These are phyloP conservation scores for Gremmenia infestans DNA, from an alignment of 2,329 filamentous ascomycete genomes.

Conservation along the genomic window DNA sequence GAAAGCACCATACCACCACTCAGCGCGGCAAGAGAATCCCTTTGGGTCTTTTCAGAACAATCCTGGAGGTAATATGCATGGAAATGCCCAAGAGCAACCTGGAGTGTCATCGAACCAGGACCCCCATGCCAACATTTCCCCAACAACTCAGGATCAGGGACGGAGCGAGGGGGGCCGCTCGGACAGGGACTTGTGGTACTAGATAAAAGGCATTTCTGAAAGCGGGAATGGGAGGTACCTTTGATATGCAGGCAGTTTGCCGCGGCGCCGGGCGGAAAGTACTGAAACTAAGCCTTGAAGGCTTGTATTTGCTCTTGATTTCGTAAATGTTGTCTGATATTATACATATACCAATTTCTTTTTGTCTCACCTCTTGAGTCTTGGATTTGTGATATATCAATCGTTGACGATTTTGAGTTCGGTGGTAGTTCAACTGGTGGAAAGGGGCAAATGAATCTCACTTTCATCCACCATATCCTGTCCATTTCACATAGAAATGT, in stretches of 20 bases:
- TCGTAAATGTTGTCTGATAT: too few species aligned
- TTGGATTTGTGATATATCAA: too few species aligned
- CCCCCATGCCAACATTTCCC: neutral
- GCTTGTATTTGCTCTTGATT: neutral
- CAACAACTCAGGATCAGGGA: neutral
- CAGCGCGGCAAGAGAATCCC: slow-evolving; percentile 12
- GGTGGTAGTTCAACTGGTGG: too few species aligned
- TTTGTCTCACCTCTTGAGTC: too few species aligned
- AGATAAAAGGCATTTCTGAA: neutral
- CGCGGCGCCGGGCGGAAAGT: neutral
- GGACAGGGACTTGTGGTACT: slow-evolving; percentile 8
- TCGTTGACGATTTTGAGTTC: too few species aligned
- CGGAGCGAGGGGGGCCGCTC: neutral
- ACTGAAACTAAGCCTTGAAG: neutral
- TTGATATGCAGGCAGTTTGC: neutral
- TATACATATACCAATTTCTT: too few species aligned
- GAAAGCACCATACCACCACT: slow-evolving; percentile 12
- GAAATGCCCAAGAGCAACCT: neutral
- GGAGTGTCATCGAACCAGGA: neutral
- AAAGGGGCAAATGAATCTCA: too few species aligned
- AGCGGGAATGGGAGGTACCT: neutral
- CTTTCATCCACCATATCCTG: too few species aligned
- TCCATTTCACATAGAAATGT: too few species aligned
- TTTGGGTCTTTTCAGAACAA: neutral
- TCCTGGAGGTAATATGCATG: neutral